Conservation (phyloP, 306 rosid species). For the Medicago lupulina region DNA sequence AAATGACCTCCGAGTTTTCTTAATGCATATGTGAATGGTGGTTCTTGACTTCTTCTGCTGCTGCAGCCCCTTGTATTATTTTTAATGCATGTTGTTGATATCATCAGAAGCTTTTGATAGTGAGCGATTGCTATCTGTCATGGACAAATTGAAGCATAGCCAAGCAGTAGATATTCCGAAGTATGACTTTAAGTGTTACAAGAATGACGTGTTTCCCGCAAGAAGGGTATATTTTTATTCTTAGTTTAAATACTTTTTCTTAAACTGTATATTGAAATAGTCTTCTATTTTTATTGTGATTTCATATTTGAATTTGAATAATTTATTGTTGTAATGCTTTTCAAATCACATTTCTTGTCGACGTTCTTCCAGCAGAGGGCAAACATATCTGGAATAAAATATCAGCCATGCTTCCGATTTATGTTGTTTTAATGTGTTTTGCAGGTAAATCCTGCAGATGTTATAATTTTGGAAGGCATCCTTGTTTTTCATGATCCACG, state of each 20-base stretch:
- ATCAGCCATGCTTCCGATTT: constrained; percentile 10
- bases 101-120: constrained; percentile 92
- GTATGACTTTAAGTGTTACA: constrained; percentile 92
- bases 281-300: neutral
- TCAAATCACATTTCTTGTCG: constrained; percentile 16
- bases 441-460: constrained; percentile 97
- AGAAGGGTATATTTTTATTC: constrained; percentile 74
- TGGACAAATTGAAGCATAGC: constrained; percentile 89
- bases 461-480: constrained; percentile 95
- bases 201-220: constrained; percentile 70
- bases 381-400: too few relatives aligned
- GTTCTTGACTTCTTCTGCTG: constrained; percentile 21
- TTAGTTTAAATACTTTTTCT: too few relatives aligned
- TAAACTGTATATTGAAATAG: too few relatives aligned
- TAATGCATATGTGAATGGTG: constrained; percentile 30
- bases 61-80: constrained; percentile 29
- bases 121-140: constrained; percentile 65
- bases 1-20: constrained; percentile 14
- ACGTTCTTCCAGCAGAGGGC: neutral
- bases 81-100: constrained; percentile 42
- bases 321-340: constrained; percentile 23
- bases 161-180: constrained; percentile 97
- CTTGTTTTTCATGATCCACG: constrained; percentile 96
- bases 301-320: constrained; percentile 34
- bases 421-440: constrained; percentile 39